A percentile compares a stretch with the other conserved stretches of the same genome.
Conservation (phyloP, 768 basidiomycete species). For the Russula olivacea region DNA sequence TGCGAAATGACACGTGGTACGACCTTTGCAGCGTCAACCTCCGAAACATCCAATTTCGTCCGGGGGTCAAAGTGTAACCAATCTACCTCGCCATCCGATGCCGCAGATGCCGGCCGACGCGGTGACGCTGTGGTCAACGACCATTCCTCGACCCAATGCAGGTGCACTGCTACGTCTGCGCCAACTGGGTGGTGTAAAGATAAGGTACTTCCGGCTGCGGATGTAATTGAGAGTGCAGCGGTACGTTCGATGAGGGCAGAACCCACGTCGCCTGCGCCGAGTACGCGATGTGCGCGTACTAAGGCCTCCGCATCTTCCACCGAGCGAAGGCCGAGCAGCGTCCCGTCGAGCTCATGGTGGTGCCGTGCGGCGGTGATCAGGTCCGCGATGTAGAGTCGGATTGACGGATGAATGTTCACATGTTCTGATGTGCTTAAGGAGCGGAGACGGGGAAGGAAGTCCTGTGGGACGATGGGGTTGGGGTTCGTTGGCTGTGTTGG, state of each 20-base stretch:
- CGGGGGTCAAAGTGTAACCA: constrained; percentile 27
- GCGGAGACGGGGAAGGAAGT: constrained; percentile 31
- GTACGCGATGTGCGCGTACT: constrained; percentile 57
- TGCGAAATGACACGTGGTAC: constrained; percentile 71
- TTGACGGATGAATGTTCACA: constrained; percentile 33
- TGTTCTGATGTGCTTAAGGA: constrained; percentile 24
- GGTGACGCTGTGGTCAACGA: neutral
- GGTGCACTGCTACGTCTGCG: neutral
- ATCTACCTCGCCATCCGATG: neutral
- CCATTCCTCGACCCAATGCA: constrained; percentile 5
- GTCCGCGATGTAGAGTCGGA: constrained; percentile 64
- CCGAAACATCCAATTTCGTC: constrained; percentile 52
- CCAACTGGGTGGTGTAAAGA: constrained; percentile 4
- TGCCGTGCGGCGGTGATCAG: constrained; percentile 71
- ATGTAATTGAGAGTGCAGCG: constrained; percentile 16
- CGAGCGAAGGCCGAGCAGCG: constrained; percentile 55
- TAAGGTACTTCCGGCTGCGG: constrained; percentile 4
- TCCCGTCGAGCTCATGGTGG: constrained; percentile 61
- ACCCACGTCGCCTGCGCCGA: constrained; percentile 57
- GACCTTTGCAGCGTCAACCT: constrained; percentile 69
- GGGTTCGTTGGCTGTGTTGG: constrained; percentile 1
- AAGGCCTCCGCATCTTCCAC: constrained; percentile 63
- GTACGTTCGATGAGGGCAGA: constrained; percentile 45
- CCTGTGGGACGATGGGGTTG: constrained; percentile 27
- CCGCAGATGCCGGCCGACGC: neutral